Conservation (phyloP, 2,329 filamentous ascomycete genomes). For the Trichoderma sp. region DNA sequence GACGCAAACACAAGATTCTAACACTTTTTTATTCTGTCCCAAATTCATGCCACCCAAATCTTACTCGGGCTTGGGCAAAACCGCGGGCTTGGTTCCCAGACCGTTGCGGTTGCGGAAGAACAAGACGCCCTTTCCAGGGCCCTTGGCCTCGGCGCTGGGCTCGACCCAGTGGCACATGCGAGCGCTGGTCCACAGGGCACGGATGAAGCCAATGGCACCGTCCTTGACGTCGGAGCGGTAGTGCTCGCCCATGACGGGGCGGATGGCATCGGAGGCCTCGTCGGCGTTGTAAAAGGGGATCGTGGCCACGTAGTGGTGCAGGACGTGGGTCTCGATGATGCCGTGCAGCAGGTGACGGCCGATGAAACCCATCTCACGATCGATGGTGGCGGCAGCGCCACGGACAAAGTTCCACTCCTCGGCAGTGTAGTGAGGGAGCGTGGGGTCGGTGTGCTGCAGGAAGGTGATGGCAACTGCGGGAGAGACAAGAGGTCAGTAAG, state of each 20-base stretch:
- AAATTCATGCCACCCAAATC: neutral
- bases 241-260: slow-evolving; percentile 90
- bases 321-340: slow-evolving; percentile 96
- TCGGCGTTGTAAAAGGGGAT: slow-evolving; percentile 98
- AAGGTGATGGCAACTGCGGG: slow-evolving; percentile 85
- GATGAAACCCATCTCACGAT: slow-evolving; percentile 95
- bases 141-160: slow-evolving; percentile 76
- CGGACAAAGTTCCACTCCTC: slow-evolving; percentile 90
- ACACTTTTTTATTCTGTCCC: neutral
- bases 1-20: neutral
- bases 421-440: slow-evolving; percentile 86
- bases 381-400: slow-evolving; percentile 91
- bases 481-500: slow-evolving; percentile 27
- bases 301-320: slow-evolving; percentile 94
- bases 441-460: slow-evolving; percentile 94
- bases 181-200: slow-evolving; percentile 74
- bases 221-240: slow-evolving; percentile 81
- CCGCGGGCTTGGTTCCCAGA: slow-evolving; percentile 57
- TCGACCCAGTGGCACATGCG: slow-evolving; percentile 97
- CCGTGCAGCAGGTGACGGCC: slow-evolving; percentile 88
- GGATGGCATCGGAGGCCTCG: slow-evolving; percentile 91
- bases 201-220: slow-evolving; percentile 79
- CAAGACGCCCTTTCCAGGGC: slow-evolving; percentile 77
- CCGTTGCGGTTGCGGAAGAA: slow-evolving; percentile 97
- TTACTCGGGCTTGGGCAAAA: slow-evolving; percentile 24